phyloP scores from a whole-genome alignment of 2,329 filamentous ascomycete species.

The Penicillium italicum region DNA sequence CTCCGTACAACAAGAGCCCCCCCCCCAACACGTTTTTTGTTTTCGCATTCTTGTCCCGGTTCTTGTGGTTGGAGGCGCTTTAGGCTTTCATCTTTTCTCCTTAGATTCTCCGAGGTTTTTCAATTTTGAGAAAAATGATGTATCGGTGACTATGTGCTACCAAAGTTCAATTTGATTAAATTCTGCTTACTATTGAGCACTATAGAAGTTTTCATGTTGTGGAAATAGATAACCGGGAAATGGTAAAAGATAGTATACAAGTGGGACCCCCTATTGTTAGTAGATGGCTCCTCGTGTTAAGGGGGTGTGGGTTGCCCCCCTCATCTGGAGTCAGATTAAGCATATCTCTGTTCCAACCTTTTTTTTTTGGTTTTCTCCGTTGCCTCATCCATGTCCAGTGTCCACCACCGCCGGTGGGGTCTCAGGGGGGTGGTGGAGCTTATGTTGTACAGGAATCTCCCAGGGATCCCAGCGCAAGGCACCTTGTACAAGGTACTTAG shows the following conservation, averaged over 20 bases:
- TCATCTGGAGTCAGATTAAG: slow-evolving; percentile 28
- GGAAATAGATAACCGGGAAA: neutral
- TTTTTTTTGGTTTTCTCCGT: slow-evolving; percentile 22
- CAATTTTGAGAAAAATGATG: neutral
- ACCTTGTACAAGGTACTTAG: slow-evolving; percentile 14
- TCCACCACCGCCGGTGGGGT: slow-evolving; percentile 23
- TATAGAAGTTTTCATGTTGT: neutral
- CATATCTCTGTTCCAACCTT: slow-evolving; percentile 26
- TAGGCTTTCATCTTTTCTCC: neutral
- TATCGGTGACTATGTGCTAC: neutral
- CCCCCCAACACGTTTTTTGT: neutral
- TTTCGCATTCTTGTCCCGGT: slow-evolving; percentile 2
- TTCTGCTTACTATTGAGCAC: neutral
- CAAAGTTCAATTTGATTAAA: neutral
- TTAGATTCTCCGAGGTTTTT: neutral
- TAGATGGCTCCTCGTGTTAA: slow-evolving; percentile 1
- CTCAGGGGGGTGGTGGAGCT: slow-evolving; percentile 21
- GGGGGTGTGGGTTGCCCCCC: slow-evolving; percentile 14
- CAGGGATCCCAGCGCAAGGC: slow-evolving; percentile 18
- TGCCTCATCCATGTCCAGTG: slow-evolving; percentile 28
- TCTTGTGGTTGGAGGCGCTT: neutral
- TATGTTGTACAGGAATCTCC: slow-evolving; percentile 21
- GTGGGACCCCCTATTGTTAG: slow-evolving; percentile 6
- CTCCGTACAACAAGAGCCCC: neutral
- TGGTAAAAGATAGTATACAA: neutral